Evolutionary conservation across 2,329 filamentous ascomycete species (phyloP), one percentile per base, ranked within the genome.

Genomic region (Didymella segeticola): DNA sequence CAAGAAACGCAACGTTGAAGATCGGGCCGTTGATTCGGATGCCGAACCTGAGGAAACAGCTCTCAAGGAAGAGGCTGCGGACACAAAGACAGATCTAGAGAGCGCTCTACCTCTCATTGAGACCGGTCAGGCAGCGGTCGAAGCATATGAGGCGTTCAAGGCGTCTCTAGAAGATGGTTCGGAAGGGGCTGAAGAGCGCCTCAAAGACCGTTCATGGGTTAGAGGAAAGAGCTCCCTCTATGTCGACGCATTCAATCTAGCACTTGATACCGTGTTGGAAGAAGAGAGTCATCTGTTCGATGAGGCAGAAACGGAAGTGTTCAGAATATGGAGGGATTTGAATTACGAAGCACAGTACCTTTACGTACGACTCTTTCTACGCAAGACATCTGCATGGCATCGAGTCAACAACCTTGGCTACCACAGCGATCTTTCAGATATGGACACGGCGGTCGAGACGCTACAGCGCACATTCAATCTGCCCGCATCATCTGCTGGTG

Each of bases 171-270:
- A 75, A 4, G 70, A 77, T 9, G 69, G 79, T 8, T 66, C 67
- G 27, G 67, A 58, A 11, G 56, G 43, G 14, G 68, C 79, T 5
- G 80, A 82, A 57, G 77, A 79, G 30, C 79, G 83, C 7, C 68
- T 89, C 12, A 81, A 81, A 52, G 77, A 85, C 45, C 79, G 79
- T 43, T 83, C 78, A 55, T 96, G 91, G 91, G 76, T 86, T 4
- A 86, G 82, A 66, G 91, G 91, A 0, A 87, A 86, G 71, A 96
- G 88, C 67, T 98, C 93, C 1, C 91, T 99, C 49, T 99, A 99
- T 67, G 91, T 97, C 15, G 95, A 99, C 76, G 95, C 95, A 0
- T 99, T 99, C 80, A 96, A 96, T 68, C 80, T 98, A 12, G 91
- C 93, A 2, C 78, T 99, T 42, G 88, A 93, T 54, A 96, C 91